These are phyloP conservation scores for Pseudopithomyces chartarum DNA, from an alignment of 2,329 filamentous ascomycete genomes.

Conservation along the genomic window DNA sequence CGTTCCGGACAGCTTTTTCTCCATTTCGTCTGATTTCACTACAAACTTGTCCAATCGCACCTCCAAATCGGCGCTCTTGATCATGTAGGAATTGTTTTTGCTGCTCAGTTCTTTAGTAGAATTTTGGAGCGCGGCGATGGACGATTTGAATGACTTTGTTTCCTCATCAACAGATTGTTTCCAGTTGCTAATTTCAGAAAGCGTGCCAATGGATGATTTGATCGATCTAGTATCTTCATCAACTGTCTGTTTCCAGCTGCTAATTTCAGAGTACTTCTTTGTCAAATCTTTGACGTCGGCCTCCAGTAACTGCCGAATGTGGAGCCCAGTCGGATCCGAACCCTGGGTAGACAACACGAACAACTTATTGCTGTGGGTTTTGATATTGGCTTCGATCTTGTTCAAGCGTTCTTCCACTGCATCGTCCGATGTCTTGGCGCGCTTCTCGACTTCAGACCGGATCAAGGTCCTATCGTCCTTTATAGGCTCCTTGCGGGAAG, in stretches of 20 bases:
- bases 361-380: background rate
- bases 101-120: background rate
- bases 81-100: too few species aligned
- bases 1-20: too few species aligned
- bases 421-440: background rate
- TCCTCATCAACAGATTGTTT: too few species aligned
- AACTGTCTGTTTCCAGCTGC: too few species aligned
- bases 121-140: background rate
- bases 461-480: background rate
- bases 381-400: background rate
- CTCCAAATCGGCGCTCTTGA: too few species aligned
- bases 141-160: too few species aligned
- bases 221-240: too few species aligned
- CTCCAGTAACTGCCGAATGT: background rate
- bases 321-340: background rate
- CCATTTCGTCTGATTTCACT: too few species aligned
- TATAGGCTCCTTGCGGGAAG: background rate
- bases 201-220: too few species aligned
- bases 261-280: background rate
- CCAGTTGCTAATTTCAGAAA: background rate
- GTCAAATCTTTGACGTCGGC: background rate
- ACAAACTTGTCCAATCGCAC: too few species aligned
- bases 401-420: background rate
- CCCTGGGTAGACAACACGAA: background rate
- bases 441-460: too few species aligned